Base-by-base conservation (phyloP, 306 rosid genomes). In the Comarum palustre region DNA sequence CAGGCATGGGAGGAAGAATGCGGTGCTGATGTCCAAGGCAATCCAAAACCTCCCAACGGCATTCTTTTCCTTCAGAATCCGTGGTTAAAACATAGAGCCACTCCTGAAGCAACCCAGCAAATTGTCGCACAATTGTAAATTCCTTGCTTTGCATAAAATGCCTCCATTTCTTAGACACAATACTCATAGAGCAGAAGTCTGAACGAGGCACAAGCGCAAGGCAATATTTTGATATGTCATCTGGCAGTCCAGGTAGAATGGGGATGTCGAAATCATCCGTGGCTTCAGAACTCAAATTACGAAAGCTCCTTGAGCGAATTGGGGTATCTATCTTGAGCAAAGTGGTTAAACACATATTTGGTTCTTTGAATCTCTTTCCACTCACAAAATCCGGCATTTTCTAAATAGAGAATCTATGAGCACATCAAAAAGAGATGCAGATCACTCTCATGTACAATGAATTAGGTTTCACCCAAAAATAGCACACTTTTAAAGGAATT, bases 41-140 rank as follows among this genome's bases (percentile, higher is more conserved):
- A 87, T 94, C 97, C 74, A 94, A 74, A 72, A 91, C 97, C 85
- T 94, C 96, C 99, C 99, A 94, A 47, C 77, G 90, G 90, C 89
- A 85, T 79, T 81, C 90, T 75, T 87, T 87, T 79, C 85, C 88
- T 72, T 80, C 81, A 42, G 79, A 63, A 80, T 84, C 90, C 6
- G 75, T 59, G 54, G 87, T 94, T 72, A 94, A 85, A 72, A 90
- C 78, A 84, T 89, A 94, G 2, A 94, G 92, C 97, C 99, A 91
- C 79, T 94, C 99, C 84, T 88, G 96, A 64, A 85, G 83, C 77
- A 80, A 66, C 67, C 96, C 95, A 6, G 97, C 93, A 83, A 94
- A 81, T 73, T 86, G 81, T 69, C 99, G 66, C 80, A 80, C 96
- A 0, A 89, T 87, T 32, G 87, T 73, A 32, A 94, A 86, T 71